These are phyloP conservation scores for Heimioporus retisporus DNA, from an alignment of 1,284 basidiomycete genomes.

Conservation along the genomic window DNA sequence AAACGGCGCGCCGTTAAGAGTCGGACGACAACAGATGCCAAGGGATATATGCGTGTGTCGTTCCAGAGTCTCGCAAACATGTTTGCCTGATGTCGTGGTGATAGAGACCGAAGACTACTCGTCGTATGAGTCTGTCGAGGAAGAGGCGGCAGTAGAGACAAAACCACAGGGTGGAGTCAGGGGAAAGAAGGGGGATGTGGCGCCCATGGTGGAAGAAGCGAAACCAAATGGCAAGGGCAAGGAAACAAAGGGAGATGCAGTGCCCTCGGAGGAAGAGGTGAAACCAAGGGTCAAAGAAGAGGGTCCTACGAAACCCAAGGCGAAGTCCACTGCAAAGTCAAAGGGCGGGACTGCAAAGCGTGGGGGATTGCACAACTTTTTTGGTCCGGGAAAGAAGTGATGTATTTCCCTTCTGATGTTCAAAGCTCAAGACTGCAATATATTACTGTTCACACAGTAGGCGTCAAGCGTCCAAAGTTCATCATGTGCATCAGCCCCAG, in stretches of 20 bases:
- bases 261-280: constrained; percentile 25
- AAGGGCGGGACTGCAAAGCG: constrained; percentile 34
- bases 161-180: constrained; percentile 31
- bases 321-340: constrained; percentile 26
- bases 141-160: constrained; percentile 52
- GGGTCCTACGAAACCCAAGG: constrained; percentile 23
- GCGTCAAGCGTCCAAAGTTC: too few relatives aligned
- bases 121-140: constrained; percentile 81
- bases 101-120: constrained; percentile 83
- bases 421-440: too few relatives aligned
- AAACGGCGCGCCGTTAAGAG: constrained; percentile 74
- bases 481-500: too few relatives aligned
- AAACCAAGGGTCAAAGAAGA: constrained; percentile 28
- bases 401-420: too few relatives aligned
- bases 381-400: constrained; percentile 43
- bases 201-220: neutral
- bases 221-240: constrained; percentile 6
- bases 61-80: neutral
- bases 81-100: neutral
- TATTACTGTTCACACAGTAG: too few relatives aligned
- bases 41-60: constrained; percentile 76
- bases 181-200: neutral
- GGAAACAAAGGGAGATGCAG: neutral
- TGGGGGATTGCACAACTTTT: constrained; percentile 44
- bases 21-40: constrained; percentile 63